Evolutionary conservation across 1,284 basidiomycete species (phyloP).

Genomic region (Anthracocystis setariae): DNA sequence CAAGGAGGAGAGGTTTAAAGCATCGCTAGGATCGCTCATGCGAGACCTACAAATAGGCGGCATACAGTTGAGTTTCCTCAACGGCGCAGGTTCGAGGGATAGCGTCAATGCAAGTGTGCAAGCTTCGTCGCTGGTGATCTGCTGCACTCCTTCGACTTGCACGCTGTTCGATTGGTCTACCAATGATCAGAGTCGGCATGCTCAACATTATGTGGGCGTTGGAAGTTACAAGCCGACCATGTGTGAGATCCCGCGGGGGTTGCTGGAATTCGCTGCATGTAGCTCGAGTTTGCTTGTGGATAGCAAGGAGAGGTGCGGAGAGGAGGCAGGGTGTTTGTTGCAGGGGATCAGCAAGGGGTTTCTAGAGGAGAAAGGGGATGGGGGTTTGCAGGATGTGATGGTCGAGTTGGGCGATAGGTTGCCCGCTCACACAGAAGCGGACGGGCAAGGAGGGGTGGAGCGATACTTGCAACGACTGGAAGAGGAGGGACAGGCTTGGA

Average conservation of each 20-base stretch:
- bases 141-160: slow-evolving; percentile 22
- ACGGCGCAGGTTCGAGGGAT: neutral
- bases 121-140: slow-evolving; percentile 2
- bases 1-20: neutral
- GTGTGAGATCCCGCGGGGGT: slow-evolving; percentile 17
- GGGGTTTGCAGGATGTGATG: too few relatives aligned
- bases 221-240: slow-evolving; percentile 32
- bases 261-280: neutral
- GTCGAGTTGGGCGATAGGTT: too few relatives aligned
- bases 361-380: neutral
- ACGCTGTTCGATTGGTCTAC: slow-evolving; percentile 5
- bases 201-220: slow-evolving; percentile 17
- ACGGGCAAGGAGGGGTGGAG: neutral
- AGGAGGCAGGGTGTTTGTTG: slow-evolving; percentile 33
- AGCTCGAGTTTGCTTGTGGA: slow-evolving; percentile 16
- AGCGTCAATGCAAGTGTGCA: neutral
- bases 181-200: too few relatives aligned
- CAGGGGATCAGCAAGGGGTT: neutral
- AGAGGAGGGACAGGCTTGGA: neutral
- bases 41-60: neutral
- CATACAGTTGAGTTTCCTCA: neutral
- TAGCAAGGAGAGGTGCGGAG: slow-evolving; percentile 11
- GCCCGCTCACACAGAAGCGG: neutral
- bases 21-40: neutral
- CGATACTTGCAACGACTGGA: too few relatives aligned